A percentile compares a stretch with the other conserved stretches of the same genome.
phyloP scores from a whole-genome alignment of 1,284 basidiomycete genomes.

The Leccinum subrobustum region DNA sequence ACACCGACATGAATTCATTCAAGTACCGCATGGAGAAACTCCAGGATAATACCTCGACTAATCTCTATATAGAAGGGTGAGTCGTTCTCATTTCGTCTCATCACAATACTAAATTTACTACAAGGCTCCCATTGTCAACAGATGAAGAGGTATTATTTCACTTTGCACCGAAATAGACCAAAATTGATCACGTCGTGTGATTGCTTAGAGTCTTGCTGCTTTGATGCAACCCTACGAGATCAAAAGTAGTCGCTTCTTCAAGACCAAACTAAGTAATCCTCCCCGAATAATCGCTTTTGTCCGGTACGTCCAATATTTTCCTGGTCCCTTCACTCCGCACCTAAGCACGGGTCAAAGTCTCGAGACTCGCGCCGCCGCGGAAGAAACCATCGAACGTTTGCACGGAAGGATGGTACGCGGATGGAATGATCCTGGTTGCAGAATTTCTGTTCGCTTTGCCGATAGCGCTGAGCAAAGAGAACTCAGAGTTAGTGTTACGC shows the following conservation, averaged over 20 bases:
- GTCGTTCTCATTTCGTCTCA: neutral
- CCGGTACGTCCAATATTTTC: conserved; percentile 42
- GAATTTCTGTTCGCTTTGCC: conserved; percentile 73
- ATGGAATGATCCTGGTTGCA: conserved; percentile 66
- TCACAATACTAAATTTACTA: conserved; percentile 5
- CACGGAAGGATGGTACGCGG: conserved; percentile 77
- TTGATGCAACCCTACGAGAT: conserved; percentile 64
- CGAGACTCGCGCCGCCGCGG: conserved; percentile 63
- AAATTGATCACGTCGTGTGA: neutral
- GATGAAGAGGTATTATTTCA: conserved; percentile 38
- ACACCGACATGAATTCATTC: conserved; percentile 50
- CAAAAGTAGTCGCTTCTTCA: conserved; percentile 71
- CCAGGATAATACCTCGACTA: conserved; percentile 60
- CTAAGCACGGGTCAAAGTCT: conserved; percentile 42
- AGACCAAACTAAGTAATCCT: conserved; percentile 68
- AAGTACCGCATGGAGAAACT: conserved; percentile 71
- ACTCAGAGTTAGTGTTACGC: conserved; percentile 38
- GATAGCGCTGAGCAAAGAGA: conserved; percentile 57
- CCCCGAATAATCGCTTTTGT: conserved; percentile 77
- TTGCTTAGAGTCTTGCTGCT: conserved; percentile 50
- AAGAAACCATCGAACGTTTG: conserved; percentile 68
- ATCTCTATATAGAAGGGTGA: conserved; percentile 73
- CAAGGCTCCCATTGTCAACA: conserved; percentile 59
- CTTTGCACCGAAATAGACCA: neutral
- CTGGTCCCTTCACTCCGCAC: neutral